Evolutionary conservation across 2,329 filamentous ascomycete genomes (phyloP), one percentile per base, ranked within the genome.

Genomic region (Pyrenochaeta sp.): DNA sequence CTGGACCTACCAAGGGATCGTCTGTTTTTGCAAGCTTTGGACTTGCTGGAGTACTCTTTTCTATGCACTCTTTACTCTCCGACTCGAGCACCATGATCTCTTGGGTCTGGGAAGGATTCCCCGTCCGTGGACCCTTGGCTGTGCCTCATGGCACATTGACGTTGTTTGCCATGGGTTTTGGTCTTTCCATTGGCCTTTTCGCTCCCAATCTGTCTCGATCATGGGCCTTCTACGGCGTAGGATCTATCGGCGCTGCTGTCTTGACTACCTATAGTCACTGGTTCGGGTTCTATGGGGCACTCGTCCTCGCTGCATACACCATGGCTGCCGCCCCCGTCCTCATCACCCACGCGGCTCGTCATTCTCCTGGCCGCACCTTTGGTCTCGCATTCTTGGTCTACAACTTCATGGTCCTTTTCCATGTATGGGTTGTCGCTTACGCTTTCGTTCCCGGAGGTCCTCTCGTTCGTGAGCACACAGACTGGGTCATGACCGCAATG

Each of bases 11-110:
- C 44, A 84, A 78, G 45, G 86, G 88, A 1, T 92, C 89, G 11
- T 80, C 85, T 1, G 55, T 87, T 6, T 77, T 96, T 29, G 84
- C 90, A 20, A 88, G 86, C 7, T 73, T 94, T 35, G 90, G 94
- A 46, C 72, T 97, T 41, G 91, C 84, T 17, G 93, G 91, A 20
- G 72, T 96, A 6, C 81, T 96, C 65, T 99, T 99, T 63, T 89
- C 83, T 4, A 80, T 97, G 64, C 94, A 97, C 68, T 96, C 92
- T 1, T 78, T 99, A 7, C 81, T 99, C 8, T 96, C 94, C 0
- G 94, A 99, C 68, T 96, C 92, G 0, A 97, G 94, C 76, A 99
- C 94, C 40, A 97, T 99, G 91, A 96, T 97, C 44, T 81, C 92
- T 11, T 99, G 94, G 94, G 90, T 90, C 3, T 99, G 94, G 94